phyloP scores from a whole-genome alignment of 768 basidiomycete genomes.

The Phylloporus sp. region DNA sequence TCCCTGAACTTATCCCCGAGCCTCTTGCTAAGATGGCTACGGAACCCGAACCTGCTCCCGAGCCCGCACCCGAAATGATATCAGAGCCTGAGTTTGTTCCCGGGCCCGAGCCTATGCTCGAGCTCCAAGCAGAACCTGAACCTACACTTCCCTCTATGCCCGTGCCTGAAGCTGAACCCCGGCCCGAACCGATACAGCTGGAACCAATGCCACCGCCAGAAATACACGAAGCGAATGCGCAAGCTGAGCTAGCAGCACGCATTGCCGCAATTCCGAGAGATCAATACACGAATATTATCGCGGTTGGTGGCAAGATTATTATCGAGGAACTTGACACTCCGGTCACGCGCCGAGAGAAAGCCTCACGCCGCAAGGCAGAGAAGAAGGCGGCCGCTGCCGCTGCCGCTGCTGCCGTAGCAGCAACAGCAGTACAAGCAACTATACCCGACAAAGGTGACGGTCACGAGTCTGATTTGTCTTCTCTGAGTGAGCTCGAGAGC shows the following conservation, averaged over 20 bases:
- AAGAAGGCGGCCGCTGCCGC: slow-evolving; percentile 17
- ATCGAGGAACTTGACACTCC: slow-evolving; percentile 75
- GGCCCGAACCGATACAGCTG: not conserved
- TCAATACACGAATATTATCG: slow-evolving; percentile 27
- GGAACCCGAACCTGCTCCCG: not conserved
- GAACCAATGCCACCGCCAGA: not conserved
- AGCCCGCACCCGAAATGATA: not conserved
- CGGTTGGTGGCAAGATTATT: slow-evolving; percentile 50
- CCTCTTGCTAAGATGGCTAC: not conserved
- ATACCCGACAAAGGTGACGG: slow-evolving; percentile 10
- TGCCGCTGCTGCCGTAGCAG: slow-evolving; percentile 2
- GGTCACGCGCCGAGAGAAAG: slow-evolving; percentile 58
- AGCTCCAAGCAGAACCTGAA: not conserved
- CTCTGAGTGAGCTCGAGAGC: slow-evolving; percentile 42
- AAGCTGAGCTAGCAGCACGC: slow-evolving; percentile 23
- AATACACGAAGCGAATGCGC: slow-evolving; percentile 6
- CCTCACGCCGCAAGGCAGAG: slow-evolving; percentile 42
- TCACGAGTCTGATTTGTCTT: slow-evolving; percentile 43
- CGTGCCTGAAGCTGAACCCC: not conserved
- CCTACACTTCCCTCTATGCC: not conserved
- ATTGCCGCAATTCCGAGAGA: slow-evolving; percentile 26
- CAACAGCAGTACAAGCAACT: slow-evolving; percentile 14
- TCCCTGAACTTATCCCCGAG: slow-evolving; percentile 1
- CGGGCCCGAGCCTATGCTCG: not conserved
- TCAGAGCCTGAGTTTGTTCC: not conserved